Evolutionary conservation across 352 stramenopile species (phyloP).

Genomic region (Globisporangium echinulatum): DNA sequence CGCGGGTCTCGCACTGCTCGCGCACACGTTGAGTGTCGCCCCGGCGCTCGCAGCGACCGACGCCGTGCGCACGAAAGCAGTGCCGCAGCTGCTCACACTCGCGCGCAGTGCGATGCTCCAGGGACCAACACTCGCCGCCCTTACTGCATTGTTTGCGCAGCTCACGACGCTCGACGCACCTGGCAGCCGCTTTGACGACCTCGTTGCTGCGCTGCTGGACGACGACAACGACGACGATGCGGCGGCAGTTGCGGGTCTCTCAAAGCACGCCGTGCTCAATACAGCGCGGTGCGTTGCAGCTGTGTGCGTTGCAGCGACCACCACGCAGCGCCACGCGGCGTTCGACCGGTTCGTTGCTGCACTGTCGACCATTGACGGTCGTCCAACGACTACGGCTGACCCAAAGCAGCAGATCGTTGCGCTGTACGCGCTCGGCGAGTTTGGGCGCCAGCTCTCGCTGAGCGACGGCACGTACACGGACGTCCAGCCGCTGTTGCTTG

Average conservation of each 20-base stretch:
- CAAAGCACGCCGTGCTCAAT: slow-evolving; percentile 92
- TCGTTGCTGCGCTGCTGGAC: slow-evolving; percentile 81
- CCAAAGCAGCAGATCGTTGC: slow-evolving; percentile 83
- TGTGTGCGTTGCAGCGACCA: slow-evolving; percentile 58
- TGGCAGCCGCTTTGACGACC: slow-evolving; percentile 73
- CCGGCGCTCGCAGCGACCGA: slow-evolving; percentile 48
- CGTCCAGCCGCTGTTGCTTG: slow-evolving; percentile 87
- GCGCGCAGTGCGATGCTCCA: slow-evolving; percentile 92
- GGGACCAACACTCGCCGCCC: slow-evolving; percentile 51
- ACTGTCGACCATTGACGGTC: slow-evolving; percentile 16
- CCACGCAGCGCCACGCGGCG: slow-evolving; percentile 52
- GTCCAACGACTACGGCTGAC: slow-evolving; percentile 12
- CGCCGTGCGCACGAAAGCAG: slow-evolving; percentile 52
- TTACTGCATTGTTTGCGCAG: slow-evolving; percentile 60
- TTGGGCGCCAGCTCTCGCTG: slow-evolving; percentile 91
- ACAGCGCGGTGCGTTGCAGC: slow-evolving; percentile 90
- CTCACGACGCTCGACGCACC: slow-evolving; percentile 47
- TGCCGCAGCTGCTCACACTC: slow-evolving; percentile 82
- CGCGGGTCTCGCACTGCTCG: slow-evolving; percentile 87
- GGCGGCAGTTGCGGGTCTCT: slow-evolving; percentile 29
- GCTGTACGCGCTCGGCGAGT: slow-evolving; percentile 93
- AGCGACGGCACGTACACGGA: slow-evolving; percentile 50
- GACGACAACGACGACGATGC: slow-evolving; percentile 2
- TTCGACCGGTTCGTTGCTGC: slow-evolving; percentile 72
- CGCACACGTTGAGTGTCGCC: slow-evolving; percentile 64